Percentiles rank a stretch among this genome's conserved stretches.
Evolutionary conservation across 805 yeast species (phyloP).

Genomic region (Ogataea thermomethanolica): DNA sequence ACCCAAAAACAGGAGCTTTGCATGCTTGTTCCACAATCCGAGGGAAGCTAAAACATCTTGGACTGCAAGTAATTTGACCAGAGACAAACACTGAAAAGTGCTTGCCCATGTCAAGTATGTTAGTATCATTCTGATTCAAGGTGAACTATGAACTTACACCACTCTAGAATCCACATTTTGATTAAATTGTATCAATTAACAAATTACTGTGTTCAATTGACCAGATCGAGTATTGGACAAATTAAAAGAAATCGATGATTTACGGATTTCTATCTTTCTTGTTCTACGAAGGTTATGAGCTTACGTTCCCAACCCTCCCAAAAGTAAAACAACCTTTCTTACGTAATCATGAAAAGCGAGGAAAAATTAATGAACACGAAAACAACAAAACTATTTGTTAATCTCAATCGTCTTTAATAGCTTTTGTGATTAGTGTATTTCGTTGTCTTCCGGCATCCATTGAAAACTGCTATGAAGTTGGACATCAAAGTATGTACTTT

Average conservation of each 20-base stretch:
- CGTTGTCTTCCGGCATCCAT: background rate
- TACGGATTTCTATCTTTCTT: background rate
- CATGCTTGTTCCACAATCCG: slow-evolving; percentile 91
- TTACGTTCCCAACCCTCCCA: background rate
- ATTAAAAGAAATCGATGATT: slow-evolving; percentile 1
- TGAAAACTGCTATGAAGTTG: slow-evolving; percentile 39
- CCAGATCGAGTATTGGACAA: slow-evolving; percentile 1
- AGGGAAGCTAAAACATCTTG: slow-evolving; percentile 75
- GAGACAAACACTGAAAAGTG: slow-evolving; percentile 1
- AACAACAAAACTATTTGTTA: slow-evolving; percentile 6
- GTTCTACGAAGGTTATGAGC: slow-evolving; percentile 9
- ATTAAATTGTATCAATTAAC: background rate
- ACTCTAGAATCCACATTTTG: slow-evolving; percentile 36
- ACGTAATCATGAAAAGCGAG: slow-evolving; percentile 3
- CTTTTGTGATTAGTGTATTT: background rate
- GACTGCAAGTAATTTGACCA: slow-evolving; percentile 35
- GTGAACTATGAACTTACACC: slow-evolving; percentile 32
- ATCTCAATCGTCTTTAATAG: background rate
- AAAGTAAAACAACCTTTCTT: background rate
- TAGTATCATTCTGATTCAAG: slow-evolving; percentile 4
- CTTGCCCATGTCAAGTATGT: slow-evolving; percentile 2
- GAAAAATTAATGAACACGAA: slow-evolving; percentile 15
- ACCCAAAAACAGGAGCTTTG: slow-evolving; percentile 92
- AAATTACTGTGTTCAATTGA: background rate
- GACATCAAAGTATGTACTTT: slow-evolving; percentile 41